phyloP scores from a whole-genome alignment of 1,139 yeast genomes.

The Lodderomyces theae region DNA sequence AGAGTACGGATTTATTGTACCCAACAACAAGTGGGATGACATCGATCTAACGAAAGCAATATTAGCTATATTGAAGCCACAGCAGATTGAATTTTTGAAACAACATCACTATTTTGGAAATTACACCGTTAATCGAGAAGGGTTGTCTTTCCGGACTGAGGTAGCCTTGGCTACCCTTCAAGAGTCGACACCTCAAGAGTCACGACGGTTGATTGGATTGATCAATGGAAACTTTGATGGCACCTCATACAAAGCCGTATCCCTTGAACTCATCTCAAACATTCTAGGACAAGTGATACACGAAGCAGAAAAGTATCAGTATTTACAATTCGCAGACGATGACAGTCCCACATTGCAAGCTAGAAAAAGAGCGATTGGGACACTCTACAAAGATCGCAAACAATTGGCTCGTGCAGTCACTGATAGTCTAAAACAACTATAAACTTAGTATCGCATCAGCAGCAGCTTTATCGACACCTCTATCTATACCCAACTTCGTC shows the following conservation, averaged over 20 bases:
- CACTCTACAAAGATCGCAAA: constrained; percentile 24
- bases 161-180: constrained; percentile 69
- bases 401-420: constrained; percentile 19
- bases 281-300: constrained; percentile 31
- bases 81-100: constrained; percentile 39
- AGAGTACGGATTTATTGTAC: constrained; percentile 80
- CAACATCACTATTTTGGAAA: constrained; percentile 63
- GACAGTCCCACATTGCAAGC: constrained; percentile 14
- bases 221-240: constrained; percentile 48
- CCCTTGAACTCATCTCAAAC: constrained; percentile 26
- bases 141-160: constrained; percentile 68
- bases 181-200: constrained; percentile 36
- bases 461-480: constrained; percentile 26
- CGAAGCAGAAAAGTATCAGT: constrained; percentile 20
- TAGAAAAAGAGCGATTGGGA: constrained; percentile 21
- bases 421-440: not conserved
- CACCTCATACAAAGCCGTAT: constrained; percentile 29
- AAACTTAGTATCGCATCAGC: constrained; percentile 8
- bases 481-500: constrained; percentile 36
- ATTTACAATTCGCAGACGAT: constrained; percentile 19
- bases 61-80: constrained; percentile 31
- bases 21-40: constrained; percentile 63
- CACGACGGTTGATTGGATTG: constrained; percentile 28
- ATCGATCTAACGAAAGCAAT: constrained; percentile 57
- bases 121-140: constrained; percentile 56